Percentiles rank a stretch among this genome's conserved stretches.
Conservation (phyloP, 768 basidiomycete genomes). For the Guyanaporus albipodus region DNA sequence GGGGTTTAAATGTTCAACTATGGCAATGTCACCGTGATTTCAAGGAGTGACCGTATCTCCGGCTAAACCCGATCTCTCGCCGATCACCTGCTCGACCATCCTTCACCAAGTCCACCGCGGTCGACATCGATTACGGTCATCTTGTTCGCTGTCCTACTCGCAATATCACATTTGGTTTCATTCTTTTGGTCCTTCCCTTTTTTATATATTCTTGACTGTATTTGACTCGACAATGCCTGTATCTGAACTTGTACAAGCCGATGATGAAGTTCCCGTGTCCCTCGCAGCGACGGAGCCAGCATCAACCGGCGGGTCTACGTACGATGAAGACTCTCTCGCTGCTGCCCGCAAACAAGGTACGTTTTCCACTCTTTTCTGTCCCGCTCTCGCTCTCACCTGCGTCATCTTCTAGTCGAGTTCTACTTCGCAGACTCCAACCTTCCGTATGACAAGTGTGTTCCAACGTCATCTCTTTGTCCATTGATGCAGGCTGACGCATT, state of each 20-base stretch:
- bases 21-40: too few species aligned
- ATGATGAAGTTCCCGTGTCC: conserved; percentile 1
- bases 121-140: neutral
- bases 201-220: neutral
- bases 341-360: conserved; percentile 56
- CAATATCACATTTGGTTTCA: neutral
- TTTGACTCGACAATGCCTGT: conserved; percentile 22
- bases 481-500: neutral
- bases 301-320: conserved; percentile 15
- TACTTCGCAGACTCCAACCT: conserved; percentile 97
- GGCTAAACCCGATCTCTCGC: conserved; percentile 2
- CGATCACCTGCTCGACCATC: neutral
- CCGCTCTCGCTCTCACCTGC: neutral
- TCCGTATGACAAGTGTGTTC: conserved; percentile 74
- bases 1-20: too few species aligned
- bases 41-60: neutral
- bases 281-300: conserved; percentile 1
- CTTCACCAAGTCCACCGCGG: neutral
- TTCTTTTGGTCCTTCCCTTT: neutral
- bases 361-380: conserved; percentile 12
- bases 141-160: too few species aligned
- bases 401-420: conserved; percentile 68
- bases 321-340: conserved; percentile 40
- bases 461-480: neutral
- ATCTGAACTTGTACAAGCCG: conserved; percentile 6